phyloP scores from a whole-genome alignment of 129 eudicot genomes.

The Silybum marianum region DNA sequence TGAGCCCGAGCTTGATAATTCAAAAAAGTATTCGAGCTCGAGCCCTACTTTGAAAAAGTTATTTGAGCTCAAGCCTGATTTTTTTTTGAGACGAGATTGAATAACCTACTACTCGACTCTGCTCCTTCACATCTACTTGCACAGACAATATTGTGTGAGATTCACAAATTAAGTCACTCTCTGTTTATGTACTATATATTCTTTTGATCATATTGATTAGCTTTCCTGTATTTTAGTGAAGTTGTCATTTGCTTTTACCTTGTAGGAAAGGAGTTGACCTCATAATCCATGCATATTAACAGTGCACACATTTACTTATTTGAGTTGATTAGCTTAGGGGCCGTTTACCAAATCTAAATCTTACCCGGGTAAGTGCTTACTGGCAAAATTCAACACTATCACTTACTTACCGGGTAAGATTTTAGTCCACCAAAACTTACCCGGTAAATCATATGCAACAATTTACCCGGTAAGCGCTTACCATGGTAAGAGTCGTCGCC shows the following conservation, averaged over 20 bases:
- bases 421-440: too few relatives aligned
- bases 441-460: too few relatives aligned
- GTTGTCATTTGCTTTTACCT: neutral
- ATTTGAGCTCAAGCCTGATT: neutral
- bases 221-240: neutral
- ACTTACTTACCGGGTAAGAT: too few relatives aligned
- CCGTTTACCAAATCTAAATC: too few relatives aligned
- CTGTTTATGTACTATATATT: neutral
- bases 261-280: constrained; percentile 13
- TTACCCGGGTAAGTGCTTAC: too few relatives aligned
- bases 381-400: too few relatives aligned
- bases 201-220: constrained; percentile 2
- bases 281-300: neutral
- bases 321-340: constrained; percentile 2
- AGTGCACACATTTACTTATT: neutral
- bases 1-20: neutral
- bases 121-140: neutral
- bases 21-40: neutral
- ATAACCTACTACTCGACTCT: neutral
- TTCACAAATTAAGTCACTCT: neutral
- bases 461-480: too few relatives aligned
- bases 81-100: neutral
- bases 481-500: too few relatives aligned
- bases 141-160: neutral
- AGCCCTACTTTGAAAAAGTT: neutral